Evolutionary conservation across 1,139 yeast genomes (phyloP).

Genomic region (Meyerozyma carpophila): DNA sequence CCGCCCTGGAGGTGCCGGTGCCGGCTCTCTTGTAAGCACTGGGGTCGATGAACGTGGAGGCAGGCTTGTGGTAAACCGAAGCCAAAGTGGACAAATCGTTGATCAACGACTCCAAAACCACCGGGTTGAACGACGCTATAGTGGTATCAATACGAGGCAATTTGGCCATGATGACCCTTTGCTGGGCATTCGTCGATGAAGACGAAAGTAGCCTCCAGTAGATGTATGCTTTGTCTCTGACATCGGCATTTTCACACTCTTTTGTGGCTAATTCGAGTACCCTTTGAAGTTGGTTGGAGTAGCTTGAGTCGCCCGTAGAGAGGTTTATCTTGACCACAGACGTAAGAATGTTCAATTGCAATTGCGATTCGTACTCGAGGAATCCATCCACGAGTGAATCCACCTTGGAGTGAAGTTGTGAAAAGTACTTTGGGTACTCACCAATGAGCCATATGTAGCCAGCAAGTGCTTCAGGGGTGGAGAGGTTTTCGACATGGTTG

Average conservation of each 20-base stretch:
- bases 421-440: constrained; percentile 75
- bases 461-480: constrained; percentile 58
- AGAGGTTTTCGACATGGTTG: constrained; percentile 53
- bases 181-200: constrained; percentile 33
- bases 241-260: constrained; percentile 83
- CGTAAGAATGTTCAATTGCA: constrained; percentile 74
- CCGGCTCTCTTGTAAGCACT: constrained; percentile 17
- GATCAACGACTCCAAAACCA: constrained; percentile 60
- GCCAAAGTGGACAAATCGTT: constrained; percentile 80
- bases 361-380: constrained; percentile 63
- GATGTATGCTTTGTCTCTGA: constrained; percentile 88
- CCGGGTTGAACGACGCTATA: constrained; percentile 65
- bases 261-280: constrained; percentile 75
- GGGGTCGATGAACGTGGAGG: constrained; percentile 56
- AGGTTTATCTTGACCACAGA: constrained; percentile 74
- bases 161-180: constrained; percentile 52
- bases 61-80: constrained; percentile 86
- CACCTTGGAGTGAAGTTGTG: constrained; percentile 40
- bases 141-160: constrained; percentile 71
- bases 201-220: constrained; percentile 90
- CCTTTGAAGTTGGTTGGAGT: constrained; percentile 54
- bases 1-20: constrained; percentile 12
- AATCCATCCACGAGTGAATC: constrained; percentile 55
- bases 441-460: constrained; percentile 91
- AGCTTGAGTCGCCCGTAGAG: constrained; percentile 29